Conservation (phyloP, 495 filamentous ascomycete species). For the Pyrenula massariospora region DNA sequence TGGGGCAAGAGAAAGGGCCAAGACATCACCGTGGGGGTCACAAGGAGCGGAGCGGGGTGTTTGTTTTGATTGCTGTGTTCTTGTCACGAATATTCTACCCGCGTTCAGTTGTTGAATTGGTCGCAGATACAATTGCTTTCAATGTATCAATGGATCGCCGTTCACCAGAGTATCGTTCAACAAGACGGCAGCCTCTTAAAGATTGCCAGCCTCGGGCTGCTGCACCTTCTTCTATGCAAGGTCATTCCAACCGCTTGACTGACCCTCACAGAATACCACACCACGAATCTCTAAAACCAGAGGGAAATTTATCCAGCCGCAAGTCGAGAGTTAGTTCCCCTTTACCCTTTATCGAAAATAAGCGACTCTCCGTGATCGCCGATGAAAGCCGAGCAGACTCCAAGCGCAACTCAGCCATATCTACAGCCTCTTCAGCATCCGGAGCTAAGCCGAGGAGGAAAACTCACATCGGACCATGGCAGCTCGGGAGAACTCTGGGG, state of each 20-base stretch:
- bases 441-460: slow-evolving; percentile 49
- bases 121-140: slow-evolving; percentile 4
- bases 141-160: slow-evolving; percentile 3
- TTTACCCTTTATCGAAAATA: slow-evolving; percentile 32
- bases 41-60: too few relatives aligned
- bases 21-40: too few relatives aligned
- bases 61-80: background rate
- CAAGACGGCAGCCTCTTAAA: background rate
- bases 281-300: slow-evolving; percentile 22
- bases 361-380: slow-evolving; percentile 38
- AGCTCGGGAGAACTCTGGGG: slow-evolving; percentile 75
- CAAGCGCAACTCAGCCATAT: slow-evolving; percentile 63
- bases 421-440: slow-evolving; percentile 53
- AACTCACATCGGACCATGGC: slow-evolving; percentile 80
- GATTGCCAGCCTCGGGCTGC: background rate
- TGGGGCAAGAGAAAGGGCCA: too few relatives aligned
- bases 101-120: too few relatives aligned
- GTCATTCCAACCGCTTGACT: background rate
- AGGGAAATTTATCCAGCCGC: slow-evolving; percentile 15
- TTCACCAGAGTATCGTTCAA: background rate
- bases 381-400: slow-evolving; percentile 39
- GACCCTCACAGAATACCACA: slow-evolving; percentile 20
- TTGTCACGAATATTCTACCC: too few relatives aligned
- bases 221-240: background rate
- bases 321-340: slow-evolving; percentile 27